Conservation (phyloP, 495 filamentous ascomycete genomes). For the Cenococcum geophilum region DNA sequence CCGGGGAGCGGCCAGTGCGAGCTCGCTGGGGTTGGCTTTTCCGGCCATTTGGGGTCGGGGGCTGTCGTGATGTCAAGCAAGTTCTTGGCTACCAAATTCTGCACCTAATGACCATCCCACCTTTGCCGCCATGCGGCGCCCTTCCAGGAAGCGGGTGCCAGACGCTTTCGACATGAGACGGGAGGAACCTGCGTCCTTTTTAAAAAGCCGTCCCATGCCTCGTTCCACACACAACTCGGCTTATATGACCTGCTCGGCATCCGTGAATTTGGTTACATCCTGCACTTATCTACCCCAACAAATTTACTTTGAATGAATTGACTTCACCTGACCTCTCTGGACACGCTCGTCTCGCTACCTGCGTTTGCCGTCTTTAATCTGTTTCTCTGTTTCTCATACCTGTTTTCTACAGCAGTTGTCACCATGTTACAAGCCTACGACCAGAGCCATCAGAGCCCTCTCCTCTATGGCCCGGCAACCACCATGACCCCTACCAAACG, state of each 20-base stretch:
- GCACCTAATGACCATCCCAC: constrained; percentile 20
- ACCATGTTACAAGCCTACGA: constrained; percentile 30
- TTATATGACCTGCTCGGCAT: not conserved
- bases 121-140: constrained; percentile 27
- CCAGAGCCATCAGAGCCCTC: constrained; percentile 8
- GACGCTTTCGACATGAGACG: not conserved
- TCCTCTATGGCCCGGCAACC: constrained; percentile 21
- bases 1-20: not conserved
- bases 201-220: not conserved
- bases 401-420: not conserved
- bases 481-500: constrained; percentile 1
- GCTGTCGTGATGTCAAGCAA: constrained; percentile 28
- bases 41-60: not conserved
- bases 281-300: not conserved
- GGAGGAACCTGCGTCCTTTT: not conserved
- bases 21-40: constrained; percentile 3
- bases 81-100: constrained; percentile 20
- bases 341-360: not conserved
- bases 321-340: not conserved
- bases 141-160: not conserved
- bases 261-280: not conserved
- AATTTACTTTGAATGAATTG: not conserved
- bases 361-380: too few relatives aligned
- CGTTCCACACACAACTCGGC: not conserved
- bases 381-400: not conserved